Evolutionary conservation across 352 stramenopile species (phyloP).

Genomic region (Globisporangium paddicum): DNA sequence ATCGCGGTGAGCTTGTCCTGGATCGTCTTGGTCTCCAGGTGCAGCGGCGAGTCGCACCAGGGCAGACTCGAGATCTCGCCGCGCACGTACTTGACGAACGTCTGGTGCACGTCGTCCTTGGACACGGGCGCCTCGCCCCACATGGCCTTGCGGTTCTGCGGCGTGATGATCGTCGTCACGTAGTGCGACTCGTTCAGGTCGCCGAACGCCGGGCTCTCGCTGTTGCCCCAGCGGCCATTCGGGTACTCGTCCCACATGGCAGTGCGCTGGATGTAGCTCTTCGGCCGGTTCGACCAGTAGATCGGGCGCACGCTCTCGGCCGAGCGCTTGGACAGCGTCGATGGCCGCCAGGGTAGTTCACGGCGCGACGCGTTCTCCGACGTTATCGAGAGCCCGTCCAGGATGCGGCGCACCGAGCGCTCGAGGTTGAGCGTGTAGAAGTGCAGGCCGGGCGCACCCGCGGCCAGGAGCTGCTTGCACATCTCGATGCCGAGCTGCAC

Average conservation of each 20-base stretch:
- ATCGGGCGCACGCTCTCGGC: slow-evolving; percentile 94
- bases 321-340: slow-evolving; percentile 83
- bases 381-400: slow-evolving; percentile 68
- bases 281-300: slow-evolving; percentile 98
- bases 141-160: slow-evolving; percentile 88
- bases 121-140: slow-evolving; percentile 89
- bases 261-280: slow-evolving; percentile 97
- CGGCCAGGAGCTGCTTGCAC: slow-evolving; percentile 91
- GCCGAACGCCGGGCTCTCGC: slow-evolving; percentile 93
- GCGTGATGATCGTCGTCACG: slow-evolving; percentile 63
- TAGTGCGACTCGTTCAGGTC: slow-evolving; percentile 96
- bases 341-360: slow-evolving; percentile 91
- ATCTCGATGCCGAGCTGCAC: slow-evolving; percentile 94
- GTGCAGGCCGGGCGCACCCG: slow-evolving; percentile 84
- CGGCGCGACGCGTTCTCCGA: slow-evolving; percentile 52
- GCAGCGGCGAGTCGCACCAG: slow-evolving; percentile 96
- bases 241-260: slow-evolving; percentile 97
- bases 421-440: slow-evolving; percentile 96
- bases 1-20: slow-evolving; percentile 62
- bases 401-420: slow-evolving; percentile 83
- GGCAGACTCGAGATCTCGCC: slow-evolving; percentile 94
- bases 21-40: slow-evolving; percentile 93
- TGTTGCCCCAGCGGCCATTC: slow-evolving; percentile 96
- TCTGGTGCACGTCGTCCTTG: slow-evolving; percentile 92
- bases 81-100: slow-evolving; percentile 96